phyloP scores from a whole-genome alignment of 345 rosid genomes.

The Isatis tinctoria region DNA sequence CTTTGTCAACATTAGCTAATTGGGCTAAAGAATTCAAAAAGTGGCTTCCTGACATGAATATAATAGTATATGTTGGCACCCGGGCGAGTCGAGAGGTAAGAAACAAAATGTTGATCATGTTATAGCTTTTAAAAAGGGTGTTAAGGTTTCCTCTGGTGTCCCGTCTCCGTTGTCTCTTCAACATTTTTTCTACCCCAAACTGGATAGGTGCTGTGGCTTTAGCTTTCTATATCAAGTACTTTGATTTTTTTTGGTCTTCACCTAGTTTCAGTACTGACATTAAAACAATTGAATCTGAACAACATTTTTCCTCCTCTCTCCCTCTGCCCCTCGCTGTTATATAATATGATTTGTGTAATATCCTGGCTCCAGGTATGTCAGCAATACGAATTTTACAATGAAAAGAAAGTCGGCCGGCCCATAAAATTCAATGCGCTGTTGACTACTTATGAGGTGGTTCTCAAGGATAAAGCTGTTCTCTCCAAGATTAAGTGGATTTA shows the following conservation, averaged over 20 bases:
- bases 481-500: slow-evolving; percentile 97
- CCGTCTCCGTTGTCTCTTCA: not conserved
- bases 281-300: not conserved
- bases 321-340: not conserved
- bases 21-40: slow-evolving; percentile 99
- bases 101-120: not conserved
- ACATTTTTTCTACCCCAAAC: not conserved
- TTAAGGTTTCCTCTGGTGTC: slow-evolving; percentile 8
- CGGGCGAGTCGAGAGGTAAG: slow-evolving; percentile 99
- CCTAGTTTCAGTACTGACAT: not conserved
- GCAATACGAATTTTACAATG: slow-evolving; percentile 86
- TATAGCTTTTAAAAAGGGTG: not conserved
- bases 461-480: slow-evolving; percentile 90
- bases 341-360: not conserved
- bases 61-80: slow-evolving; percentile 95
- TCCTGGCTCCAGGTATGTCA: slow-evolving; percentile 75
- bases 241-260: not conserved
- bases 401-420: slow-evolving; percentile 80
- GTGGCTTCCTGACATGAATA: slow-evolving; percentile 95
- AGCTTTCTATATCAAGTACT: not conserved
- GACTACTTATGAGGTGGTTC: slow-evolving; percentile 97
- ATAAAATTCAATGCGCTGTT: slow-evolving; percentile 81
- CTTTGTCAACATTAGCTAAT: slow-evolving; percentile 92
- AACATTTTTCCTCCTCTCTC: not conserved
- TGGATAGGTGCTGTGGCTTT: not conserved